phyloP scores from a whole-genome alignment of 2,329 filamentous ascomycete genomes.

The Neobulgaria alba region DNA sequence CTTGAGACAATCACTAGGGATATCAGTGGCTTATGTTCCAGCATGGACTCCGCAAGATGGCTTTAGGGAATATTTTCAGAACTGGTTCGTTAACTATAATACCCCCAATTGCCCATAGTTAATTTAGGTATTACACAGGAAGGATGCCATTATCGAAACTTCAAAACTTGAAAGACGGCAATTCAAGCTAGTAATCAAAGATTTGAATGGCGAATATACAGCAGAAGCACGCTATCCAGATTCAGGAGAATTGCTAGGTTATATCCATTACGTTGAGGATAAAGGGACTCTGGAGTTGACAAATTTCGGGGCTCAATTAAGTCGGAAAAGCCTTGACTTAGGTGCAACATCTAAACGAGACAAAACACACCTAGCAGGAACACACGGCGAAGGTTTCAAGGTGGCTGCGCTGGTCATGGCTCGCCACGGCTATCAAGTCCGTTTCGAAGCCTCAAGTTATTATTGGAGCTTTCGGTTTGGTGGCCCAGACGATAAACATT shows the following conservation, averaged over 20 bases:
- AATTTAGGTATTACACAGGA: constrained; percentile 6
- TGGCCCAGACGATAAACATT: constrained; percentile 1
- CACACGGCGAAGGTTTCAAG: constrained; percentile 26
- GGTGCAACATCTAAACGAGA: constrained; percentile 13
- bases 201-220: constrained; percentile 3
- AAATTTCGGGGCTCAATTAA: constrained; percentile 20
- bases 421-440: constrained; percentile 15
- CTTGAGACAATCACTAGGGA: constrained; percentile 8
- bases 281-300: constrained; percentile 18
- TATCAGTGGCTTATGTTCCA: constrained; percentile 6
- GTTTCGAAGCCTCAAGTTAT: constrained; percentile 13
- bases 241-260: constrained; percentile 14
- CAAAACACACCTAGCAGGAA: constrained; percentile 14
- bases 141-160: constrained; percentile 12
- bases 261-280: constrained; percentile 15
- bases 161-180: constrained; percentile 1
- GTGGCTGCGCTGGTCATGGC: constrained; percentile 23
- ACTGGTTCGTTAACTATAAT: constrained; percentile 9
- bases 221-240: constrained; percentile 4
- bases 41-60: constrained; percentile 5
- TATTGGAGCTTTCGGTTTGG: constrained; percentile 20
- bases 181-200: too few relatives aligned
- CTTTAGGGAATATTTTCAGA: constrained; percentile 17
- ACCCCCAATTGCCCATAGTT: background rate
- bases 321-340: constrained; percentile 8